Base-by-base conservation (phyloP, 495 filamentous ascomycete genomes). In the Penicillium herquei region DNA sequence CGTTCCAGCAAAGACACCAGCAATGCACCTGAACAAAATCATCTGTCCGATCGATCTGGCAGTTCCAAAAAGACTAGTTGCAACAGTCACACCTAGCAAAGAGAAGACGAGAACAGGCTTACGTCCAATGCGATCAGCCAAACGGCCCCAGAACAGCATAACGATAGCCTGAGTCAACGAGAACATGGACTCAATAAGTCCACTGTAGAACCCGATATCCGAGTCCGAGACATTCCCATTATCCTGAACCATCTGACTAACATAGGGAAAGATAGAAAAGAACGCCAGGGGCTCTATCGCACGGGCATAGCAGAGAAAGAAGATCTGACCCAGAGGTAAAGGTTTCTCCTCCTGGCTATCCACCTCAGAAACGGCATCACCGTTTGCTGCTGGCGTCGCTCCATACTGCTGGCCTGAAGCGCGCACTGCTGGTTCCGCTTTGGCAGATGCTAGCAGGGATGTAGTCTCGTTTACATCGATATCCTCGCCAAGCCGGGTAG, bases 251-350 rank as follows among this genome's bases (percentile, higher is more conserved):
- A 91, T 91, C 57, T 84, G 69, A 62, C 82, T 87, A 65, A 91
- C 81, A 69, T 86, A 91, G 0, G 87, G 87, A 64, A 91, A 85
- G 64, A 90, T 89, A 59, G 76, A 79, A 71, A 90, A 91, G 71
- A 86, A 91, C 13, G 86, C 84, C 33, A 89, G 73, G 4, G 87
- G 87, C 67, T 91, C 87, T n/a, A 88, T 67, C n/a, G 84, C 65
- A 9, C 86, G 78, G 1, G 83, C 82, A 63, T 80, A 87, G 70
- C 87, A 89, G 17, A 91, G 80, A 3, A 87, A 66, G 39, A 84
- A 58, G 39, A 91, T 80, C 62, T 90, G 87, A 9, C 56, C 17
- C 49, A 71, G 70, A 10, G 85, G 86, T 12, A 90, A 57, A 8
- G 84, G 79, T 18, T 64, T 70, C 45, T 61, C 58, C 1, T 67